Percentiles rank a stretch among this genome's conserved stretches.
phyloP scores from a whole-genome alignment of 176 grass and related monocot species.

The Rhynchospora tenuis region DNA sequence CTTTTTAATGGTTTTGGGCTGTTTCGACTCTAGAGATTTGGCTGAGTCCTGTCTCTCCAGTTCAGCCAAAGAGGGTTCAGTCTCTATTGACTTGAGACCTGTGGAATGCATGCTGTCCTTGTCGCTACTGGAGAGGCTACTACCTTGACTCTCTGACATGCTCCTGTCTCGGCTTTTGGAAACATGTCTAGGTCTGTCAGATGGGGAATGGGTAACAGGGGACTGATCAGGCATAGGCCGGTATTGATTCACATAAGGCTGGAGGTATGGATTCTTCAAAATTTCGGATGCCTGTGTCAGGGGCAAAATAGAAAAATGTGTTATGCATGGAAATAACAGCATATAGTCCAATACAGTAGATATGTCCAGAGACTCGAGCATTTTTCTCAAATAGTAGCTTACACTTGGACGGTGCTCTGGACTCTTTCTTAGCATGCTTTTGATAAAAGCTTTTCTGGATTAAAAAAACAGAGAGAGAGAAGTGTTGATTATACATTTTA shows the following conservation, averaged over 20 bases:
- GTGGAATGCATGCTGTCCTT: conserved; percentile 72
- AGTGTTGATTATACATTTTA: background rate
- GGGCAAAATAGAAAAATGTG: background rate
- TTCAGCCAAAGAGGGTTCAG: conserved; percentile 29
- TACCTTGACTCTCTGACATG: conserved; percentile 80
- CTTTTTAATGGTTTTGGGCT: conserved; percentile 70
- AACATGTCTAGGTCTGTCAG: conserved; percentile 42
- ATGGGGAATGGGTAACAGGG: conserved; percentile 28
- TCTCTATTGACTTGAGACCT: conserved; percentile 48
- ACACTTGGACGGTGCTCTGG: conserved; percentile 95
- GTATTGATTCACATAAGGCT: conserved; percentile 63
- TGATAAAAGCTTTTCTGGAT: conserved; percentile 88
- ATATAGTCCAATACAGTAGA: conserved; percentile 19
- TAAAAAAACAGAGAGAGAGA: conserved; percentile 6
- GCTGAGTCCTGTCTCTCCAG: conserved; percentile 46
- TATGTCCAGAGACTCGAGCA: background rate
- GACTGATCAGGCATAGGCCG: conserved; percentile 37
- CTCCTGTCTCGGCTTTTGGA: conserved; percentile 49
- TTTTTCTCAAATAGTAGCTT: conserved; percentile 42
- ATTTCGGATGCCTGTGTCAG: conserved; percentile 82
- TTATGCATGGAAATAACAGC: conserved; percentile 16
- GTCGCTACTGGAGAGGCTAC: conserved; percentile 79
- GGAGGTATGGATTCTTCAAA: conserved; percentile 69
- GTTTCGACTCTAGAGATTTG: conserved; percentile 46
- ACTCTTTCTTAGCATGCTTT: conserved; percentile 95